Base-by-base conservation (phyloP, 371 early-diverging fungal species). In the Saksenaea vasiformis region DNA sequence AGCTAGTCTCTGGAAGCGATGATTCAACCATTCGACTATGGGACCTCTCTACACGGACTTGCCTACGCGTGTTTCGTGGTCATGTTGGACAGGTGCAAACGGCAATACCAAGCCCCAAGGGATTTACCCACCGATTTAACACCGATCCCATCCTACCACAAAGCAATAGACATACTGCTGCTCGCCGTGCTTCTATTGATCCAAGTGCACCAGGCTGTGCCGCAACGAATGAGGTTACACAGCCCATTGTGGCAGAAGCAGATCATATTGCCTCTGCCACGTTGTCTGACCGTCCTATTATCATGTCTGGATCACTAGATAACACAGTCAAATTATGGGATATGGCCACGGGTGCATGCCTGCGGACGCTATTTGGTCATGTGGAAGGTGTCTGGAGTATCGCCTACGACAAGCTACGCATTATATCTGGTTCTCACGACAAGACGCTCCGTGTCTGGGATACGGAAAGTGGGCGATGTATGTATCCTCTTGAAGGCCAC, bases 371-470 rank as follows among this genome's bases (percentile, higher is more conserved):
- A 51, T 93, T 93, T 81, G 97, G 97, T 0, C 96, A 98, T 70
- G 87, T 90, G 2, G 93, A 95, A 64, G 97, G 96, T 27, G 93
- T 99, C 1, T 93, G 96, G 87, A 86, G 91, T 0, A 61, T 92
- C 27, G 93, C 94, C 3, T 91, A 92, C 69, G 96, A 97, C 73
- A 89, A 91, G 43, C 83, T 98, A 58, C 86, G 97, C 8, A 90
- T 98, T 31, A 92, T 96, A 1, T 92, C 94, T 58, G 98, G 96
- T 0, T 90, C 93, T 13, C 89, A 94, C 64, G 99, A 98, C 65
- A 86, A 89, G 14, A 86, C 89, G 0, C 84, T 99, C n/a, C 92
- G 93, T 60, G 84, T 98, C 36, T 99, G 99, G 99, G 97, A 97
- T 71, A 77, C 92, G 11, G 93, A 93, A 55, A 90, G 88, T 35